Evolutionary conservation across 2,329 filamentous ascomycete species (phyloP).

Genomic region (Clarireedia paspali): DNA sequence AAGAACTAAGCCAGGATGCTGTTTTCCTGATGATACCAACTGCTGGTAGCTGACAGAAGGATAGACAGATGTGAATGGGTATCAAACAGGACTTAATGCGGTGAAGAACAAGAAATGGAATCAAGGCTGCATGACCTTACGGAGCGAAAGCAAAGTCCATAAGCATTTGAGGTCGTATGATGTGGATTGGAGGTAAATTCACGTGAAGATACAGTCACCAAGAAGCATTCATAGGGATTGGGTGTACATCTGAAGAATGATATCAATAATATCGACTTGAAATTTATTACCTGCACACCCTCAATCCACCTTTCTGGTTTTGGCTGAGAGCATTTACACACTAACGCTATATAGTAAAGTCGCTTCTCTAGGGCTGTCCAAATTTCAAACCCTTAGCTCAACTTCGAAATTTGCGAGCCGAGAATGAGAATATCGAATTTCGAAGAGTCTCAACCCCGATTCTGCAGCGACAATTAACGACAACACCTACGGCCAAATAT

Average conservation of each 20-base stretch:
- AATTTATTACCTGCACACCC: neutral
- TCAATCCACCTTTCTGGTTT: neutral
- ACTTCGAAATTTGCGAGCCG: slow-evolving; percentile 12
- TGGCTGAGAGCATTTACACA: neutral
- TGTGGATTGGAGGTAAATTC: neutral
- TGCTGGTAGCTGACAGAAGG: neutral
- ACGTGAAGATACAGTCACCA: neutral
- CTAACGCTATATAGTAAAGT: slow-evolving; percentile 9
- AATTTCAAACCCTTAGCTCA: slow-evolving; percentile 9
- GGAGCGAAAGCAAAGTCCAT: neutral
- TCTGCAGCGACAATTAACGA: slow-evolving; percentile 30
- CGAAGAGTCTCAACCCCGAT: slow-evolving; percentile 12
- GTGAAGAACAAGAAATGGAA: neutral
- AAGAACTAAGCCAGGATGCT: neutral
- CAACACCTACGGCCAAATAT: slow-evolving; percentile 37
- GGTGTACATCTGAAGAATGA: neutral
- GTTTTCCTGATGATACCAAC: no score
- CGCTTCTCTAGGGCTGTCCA: slow-evolving; percentile 4
- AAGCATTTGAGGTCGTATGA: neutral
- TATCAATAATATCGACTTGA: neutral
- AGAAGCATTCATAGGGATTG: no score
- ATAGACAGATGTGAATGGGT: neutral
- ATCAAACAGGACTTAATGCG: neutral
- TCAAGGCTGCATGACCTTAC: neutral
- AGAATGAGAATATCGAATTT: slow-evolving; percentile 7